A percentile compares a stretch with the other conserved stretches of the same genome.
Evolutionary conservation across 2,329 filamentous ascomycete species (phyloP).

Genomic region (Tolypocladium inflatum): DNA sequence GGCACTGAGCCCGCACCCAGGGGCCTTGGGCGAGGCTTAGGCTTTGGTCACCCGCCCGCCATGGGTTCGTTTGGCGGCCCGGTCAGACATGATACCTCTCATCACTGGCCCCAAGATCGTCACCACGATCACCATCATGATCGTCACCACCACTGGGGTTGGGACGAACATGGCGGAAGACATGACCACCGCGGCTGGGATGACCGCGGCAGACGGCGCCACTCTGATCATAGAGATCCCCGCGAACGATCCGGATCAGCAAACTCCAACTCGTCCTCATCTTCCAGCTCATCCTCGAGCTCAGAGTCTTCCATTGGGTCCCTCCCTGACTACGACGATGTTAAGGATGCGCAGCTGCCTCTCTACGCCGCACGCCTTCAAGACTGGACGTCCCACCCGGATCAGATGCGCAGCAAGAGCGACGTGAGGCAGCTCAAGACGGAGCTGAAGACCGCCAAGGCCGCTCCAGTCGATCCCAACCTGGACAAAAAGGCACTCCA

Average conservation of each 20-base stretch:
- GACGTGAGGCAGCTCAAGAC: slow-evolving; percentile 30
- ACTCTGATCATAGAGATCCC: slow-evolving; percentile 6
- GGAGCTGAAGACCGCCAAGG: slow-evolving; percentile 32
- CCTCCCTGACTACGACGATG: slow-evolving; percentile 42
- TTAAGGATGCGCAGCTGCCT: slow-evolving; percentile 38
- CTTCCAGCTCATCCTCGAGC: slow-evolving; percentile 22
- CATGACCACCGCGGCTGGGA: not conserved
- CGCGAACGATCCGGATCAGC: slow-evolving; percentile 13
- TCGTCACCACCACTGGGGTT: not conserved
- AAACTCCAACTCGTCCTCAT: slow-evolving; percentile 23
- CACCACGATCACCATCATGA: not conserved
- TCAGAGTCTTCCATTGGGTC: slow-evolving; percentile 38
- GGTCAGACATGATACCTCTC: slow-evolving; percentile 5
- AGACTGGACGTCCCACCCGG: slow-evolving; percentile 39
- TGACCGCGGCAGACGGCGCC: not conserved
- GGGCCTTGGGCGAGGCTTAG: not conserved
- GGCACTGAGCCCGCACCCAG: not conserved
- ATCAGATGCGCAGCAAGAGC: slow-evolving; percentile 36
- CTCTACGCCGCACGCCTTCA: slow-evolving; percentile 32
- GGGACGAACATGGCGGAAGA: not conserved
- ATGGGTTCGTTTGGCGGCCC: not conserved
- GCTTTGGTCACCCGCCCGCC: not conserved
- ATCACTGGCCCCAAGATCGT: not conserved
- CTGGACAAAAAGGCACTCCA: slow-evolving; percentile 24
- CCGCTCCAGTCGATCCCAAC: not conserved